phyloP scores from a whole-genome alignment of 2,329 filamentous ascomycete genomes.

The Scedosporium minutisporum region DNA sequence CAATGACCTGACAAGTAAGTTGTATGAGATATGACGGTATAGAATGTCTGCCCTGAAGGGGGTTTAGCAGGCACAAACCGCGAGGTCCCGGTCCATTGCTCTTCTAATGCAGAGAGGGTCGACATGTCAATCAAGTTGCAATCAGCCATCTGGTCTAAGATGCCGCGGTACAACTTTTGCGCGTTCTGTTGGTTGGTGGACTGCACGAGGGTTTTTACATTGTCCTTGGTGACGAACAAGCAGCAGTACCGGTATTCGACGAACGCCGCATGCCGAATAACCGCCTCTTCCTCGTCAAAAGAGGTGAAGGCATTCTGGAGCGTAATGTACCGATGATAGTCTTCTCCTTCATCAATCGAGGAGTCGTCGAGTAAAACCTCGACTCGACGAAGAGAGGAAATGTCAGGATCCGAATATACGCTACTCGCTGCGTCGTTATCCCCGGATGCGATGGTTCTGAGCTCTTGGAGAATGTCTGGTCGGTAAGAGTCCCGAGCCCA shows the following conservation, averaged over 20 bases:
- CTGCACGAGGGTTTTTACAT: not conserved
- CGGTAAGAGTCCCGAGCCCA: conserved; percentile 10
- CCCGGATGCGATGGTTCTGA: not conserved
- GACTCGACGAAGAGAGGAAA: not conserved
- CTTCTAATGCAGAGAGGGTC: not conserved
- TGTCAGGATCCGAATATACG: not conserved
- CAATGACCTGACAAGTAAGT: not conserved
- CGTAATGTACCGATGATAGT: not conserved
- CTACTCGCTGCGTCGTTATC: not conserved
- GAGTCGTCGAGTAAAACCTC: not conserved
- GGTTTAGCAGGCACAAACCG: not conserved
- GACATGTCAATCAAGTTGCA: not conserved
- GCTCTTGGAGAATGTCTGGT: conserved; percentile 6
- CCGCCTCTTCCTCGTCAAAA: not conserved
- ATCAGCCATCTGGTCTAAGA: not conserved
- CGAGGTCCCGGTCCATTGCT: not conserved
- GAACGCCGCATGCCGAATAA: not conserved
- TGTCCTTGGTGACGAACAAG: not conserved
- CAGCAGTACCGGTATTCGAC: not conserved
- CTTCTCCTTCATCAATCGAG: not conserved
- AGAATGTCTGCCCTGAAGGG: not conserved
- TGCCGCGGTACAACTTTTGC: not conserved
- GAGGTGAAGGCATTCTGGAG: not conserved
- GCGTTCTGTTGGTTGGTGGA: not conserved
- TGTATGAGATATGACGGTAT: not conserved